Conservation (phyloP, 768 basidiomycete species). For the Serendipita indica region DNA sequence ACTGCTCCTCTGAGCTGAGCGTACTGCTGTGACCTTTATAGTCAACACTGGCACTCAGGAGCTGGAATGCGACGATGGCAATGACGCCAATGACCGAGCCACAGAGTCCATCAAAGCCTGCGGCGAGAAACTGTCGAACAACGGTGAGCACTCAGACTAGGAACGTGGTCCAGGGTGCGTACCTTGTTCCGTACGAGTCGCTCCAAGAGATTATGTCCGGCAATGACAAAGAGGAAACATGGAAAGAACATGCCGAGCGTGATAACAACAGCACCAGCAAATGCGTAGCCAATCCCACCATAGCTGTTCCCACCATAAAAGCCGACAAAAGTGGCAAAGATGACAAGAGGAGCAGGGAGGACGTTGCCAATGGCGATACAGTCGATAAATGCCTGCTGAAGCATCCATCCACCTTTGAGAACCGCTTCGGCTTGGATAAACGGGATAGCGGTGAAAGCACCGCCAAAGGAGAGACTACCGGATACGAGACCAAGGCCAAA, state of each 20-base stretch:
- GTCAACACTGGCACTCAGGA: not conserved
- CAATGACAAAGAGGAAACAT: slow-evolving; percentile 4
- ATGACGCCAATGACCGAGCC: slow-evolving; percentile 1
- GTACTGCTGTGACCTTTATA: not conserved
- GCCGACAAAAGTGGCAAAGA: slow-evolving; percentile 11
- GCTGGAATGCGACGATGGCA: not conserved
- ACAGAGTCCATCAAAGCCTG: not conserved
- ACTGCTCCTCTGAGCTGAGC: not conserved
- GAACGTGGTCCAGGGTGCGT: not conserved
- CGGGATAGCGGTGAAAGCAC: slow-evolving; percentile 10
- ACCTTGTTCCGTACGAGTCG: slow-evolving; percentile 2
- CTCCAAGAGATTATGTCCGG: not conserved
- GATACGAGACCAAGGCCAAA: slow-evolving; percentile 11
- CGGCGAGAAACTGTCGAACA: not conserved
- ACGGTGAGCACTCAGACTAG: too few species aligned
- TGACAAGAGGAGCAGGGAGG: slow-evolving; percentile 10
- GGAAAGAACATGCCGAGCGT: slow-evolving; percentile 7
- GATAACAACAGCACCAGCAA: slow-evolving; percentile 5
- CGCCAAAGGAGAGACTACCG: slow-evolving; percentile 1
- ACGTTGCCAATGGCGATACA: slow-evolving; percentile 13
- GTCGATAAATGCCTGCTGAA: slow-evolving; percentile 11
- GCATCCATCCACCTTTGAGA: slow-evolving; percentile 9
- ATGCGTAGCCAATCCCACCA: not conserved
- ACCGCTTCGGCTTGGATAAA: slow-evolving; percentile 13
- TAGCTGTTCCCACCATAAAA: slow-evolving; percentile 8